Evolutionary conservation across 202 grass and related monocot genomes (phyloP), one percentile per base, ranked within the genome.

Genomic region (Setaria viridis): DNA sequence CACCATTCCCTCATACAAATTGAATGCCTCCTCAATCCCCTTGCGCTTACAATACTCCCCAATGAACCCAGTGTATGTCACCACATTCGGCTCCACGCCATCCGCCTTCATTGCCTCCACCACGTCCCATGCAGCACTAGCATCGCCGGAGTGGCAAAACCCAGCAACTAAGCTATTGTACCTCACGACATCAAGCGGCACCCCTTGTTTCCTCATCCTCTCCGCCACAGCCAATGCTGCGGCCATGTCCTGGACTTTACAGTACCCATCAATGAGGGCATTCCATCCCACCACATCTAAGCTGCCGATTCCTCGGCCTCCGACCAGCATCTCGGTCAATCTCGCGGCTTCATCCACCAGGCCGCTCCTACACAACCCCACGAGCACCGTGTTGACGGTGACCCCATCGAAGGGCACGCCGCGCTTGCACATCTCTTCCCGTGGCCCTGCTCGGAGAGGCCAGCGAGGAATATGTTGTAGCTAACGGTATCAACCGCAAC

Each of bases 1-100:
- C 17, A 98, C 85, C 95, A 98, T 98, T 50, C 85, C 87, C 77
- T 98, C 87, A 1, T 98, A 93, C 78, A 94, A 76, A 32, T n/a
- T 37, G 67, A 98, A 92, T 0, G 89, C 88, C 19, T 91, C 91
- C 11, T 92, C 82, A 2, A 90, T 42, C 32, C 84, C 66, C 65
- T 91, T 88, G 63, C 77, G 89, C 81, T 35, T 92, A 39, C 93
- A 95, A 48, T 71, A 92, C 43, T 89, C 89, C 8, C 25, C 88
- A 4, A 98, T 95, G 76, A 94, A 86, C 0, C 51, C 51, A 0
- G 93, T 98, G 83, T 98, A 80, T 0, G 91, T 94, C 39, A 94
- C 78, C 39, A 82, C 89, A 82, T 95, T 93, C 12, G 88, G 85
- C 41, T 92, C 86, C 70, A 89, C 71, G 7, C 87, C 82, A 1